phyloP scores from a whole-genome alignment of 805 yeast species.

The Myxozyma mucilagina region DNA sequence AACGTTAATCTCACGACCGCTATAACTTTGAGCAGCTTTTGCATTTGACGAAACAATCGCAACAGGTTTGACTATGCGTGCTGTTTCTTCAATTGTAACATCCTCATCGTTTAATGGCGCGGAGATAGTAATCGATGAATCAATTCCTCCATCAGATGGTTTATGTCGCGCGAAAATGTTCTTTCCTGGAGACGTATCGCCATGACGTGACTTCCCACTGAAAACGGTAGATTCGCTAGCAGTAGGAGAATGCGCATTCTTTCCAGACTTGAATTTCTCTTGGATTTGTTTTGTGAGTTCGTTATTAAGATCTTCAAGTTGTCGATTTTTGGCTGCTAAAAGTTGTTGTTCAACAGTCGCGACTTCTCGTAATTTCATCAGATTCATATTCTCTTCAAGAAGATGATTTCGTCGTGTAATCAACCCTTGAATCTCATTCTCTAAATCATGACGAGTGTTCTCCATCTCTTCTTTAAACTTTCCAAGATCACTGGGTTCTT shows the following conservation, averaged over 20 bases:
- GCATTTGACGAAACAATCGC: not conserved
- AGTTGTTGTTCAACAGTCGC: slow-evolving; percentile 39
- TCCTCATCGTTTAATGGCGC: not conserved
- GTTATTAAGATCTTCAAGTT: slow-evolving; percentile 43
- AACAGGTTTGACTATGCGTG: not conserved
- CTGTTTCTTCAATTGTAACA: not conserved
- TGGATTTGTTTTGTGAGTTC: slow-evolving; percentile 41
- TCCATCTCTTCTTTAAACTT: slow-evolving; percentile 49
- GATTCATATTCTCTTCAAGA: slow-evolving; percentile 36
- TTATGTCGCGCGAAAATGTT: not conserved
- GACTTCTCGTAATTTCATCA: slow-evolving; percentile 34
- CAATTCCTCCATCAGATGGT: not conserved
- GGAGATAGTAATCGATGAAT: not conserved
- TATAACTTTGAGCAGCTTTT: not conserved
- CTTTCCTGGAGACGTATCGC: not conserved
- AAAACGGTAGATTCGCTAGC: not conserved
- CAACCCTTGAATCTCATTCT: slow-evolving; percentile 47
- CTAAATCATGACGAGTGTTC: slow-evolving; percentile 49
- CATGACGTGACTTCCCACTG: not conserved
- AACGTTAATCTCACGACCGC: not conserved
- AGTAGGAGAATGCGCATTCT: slow-evolving; percentile 2
- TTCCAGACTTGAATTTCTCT: slow-evolving; percentile 36
- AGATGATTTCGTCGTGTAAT: slow-evolving; percentile 36
- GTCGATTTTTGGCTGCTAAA: slow-evolving; percentile 40
- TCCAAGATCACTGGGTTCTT: slow-evolving; percentile 32